Conservation (phyloP, 1,139 yeast species). For the Ogataea hybrid region DNA sequence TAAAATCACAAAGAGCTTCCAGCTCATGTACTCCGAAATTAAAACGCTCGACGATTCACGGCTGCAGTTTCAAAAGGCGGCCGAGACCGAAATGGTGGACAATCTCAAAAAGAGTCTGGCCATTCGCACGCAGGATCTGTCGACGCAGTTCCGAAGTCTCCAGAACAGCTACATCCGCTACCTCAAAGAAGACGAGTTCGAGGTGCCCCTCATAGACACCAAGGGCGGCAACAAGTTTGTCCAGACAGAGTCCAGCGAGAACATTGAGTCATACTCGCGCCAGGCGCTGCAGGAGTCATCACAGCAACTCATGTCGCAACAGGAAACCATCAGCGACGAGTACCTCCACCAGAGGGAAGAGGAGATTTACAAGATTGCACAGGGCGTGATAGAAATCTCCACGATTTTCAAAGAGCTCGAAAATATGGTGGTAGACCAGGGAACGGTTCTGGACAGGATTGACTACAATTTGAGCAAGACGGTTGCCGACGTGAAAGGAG, state of each 20-base stretch:
- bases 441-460: constrained; percentile 86
- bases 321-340: constrained; percentile 37
- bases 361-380: constrained; percentile 87
- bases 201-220: constrained; percentile 22
- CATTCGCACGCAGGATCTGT: constrained; percentile 71
- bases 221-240: constrained; percentile 16
- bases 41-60: constrained; percentile 38
- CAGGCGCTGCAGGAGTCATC: constrained; percentile 43
- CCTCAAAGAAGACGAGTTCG: constrained; percentile 61
- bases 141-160: constrained; percentile 76
- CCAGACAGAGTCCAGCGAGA: constrained; percentile 45
- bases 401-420: constrained; percentile 94
- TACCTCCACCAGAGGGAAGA: constrained; percentile 72
- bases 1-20: constrained; percentile 69
- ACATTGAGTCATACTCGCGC: constrained; percentile 46
- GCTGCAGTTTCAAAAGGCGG: constrained; percentile 30
- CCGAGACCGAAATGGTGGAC: constrained; percentile 65
- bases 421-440: constrained; percentile 89
- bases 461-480: constrained; percentile 87
- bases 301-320: constrained; percentile 44
- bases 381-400: constrained; percentile 89
- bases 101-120: constrained; percentile 88
- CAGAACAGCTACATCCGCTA: constrained; percentile 87
- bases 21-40: constrained; percentile 71
- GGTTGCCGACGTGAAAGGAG: constrained; percentile 68